These are phyloP conservation scores for Aspergillus egyptiacus DNA, from an alignment of 495 filamentous ascomycete genomes.

Conservation along the genomic window DNA sequence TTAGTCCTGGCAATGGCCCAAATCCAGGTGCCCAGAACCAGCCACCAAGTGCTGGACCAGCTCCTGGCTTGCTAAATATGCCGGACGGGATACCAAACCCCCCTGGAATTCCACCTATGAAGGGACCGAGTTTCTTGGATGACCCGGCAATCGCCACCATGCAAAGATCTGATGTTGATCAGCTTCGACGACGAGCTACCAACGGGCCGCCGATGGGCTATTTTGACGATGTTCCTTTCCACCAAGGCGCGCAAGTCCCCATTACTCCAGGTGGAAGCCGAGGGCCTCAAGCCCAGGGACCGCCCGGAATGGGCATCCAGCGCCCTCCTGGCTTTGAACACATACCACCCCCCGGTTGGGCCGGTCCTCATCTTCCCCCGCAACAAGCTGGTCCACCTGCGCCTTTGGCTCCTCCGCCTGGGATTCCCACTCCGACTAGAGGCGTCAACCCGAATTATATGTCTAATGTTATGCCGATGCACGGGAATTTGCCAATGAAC, in stretches of 20 bases:
- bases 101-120: conserved; percentile 36
- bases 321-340: conserved; percentile 47
- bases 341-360: conserved; percentile 40
- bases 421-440: conserved; percentile 36
- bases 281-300: conserved; percentile 28
- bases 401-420: conserved; percentile 43
- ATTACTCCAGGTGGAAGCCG: conserved; percentile 35
- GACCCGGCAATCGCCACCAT: conserved; percentile 45
- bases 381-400: conserved; percentile 33
- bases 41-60: conserved; percentile 30
- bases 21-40: conserved; percentile 25
- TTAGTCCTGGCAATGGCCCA: conserved; percentile 25
- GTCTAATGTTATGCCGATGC: conserved; percentile 42
- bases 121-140: conserved; percentile 40
- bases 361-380: conserved; percentile 30
- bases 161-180: conserved; percentile 41
- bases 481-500: conserved; percentile 30
- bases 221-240: conserved; percentile 41
- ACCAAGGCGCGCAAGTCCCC: conserved; percentile 33
- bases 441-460: conserved; percentile 40
- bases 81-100: conserved; percentile 43
- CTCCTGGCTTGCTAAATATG: conserved; percentile 38
- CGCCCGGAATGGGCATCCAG: conserved; percentile 37
- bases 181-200: conserved; percentile 31
- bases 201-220: conserved; percentile 42